Conservation (phyloP, 2,329 filamentous ascomycete genomes). For the Cladosporium sp. region DNA sequence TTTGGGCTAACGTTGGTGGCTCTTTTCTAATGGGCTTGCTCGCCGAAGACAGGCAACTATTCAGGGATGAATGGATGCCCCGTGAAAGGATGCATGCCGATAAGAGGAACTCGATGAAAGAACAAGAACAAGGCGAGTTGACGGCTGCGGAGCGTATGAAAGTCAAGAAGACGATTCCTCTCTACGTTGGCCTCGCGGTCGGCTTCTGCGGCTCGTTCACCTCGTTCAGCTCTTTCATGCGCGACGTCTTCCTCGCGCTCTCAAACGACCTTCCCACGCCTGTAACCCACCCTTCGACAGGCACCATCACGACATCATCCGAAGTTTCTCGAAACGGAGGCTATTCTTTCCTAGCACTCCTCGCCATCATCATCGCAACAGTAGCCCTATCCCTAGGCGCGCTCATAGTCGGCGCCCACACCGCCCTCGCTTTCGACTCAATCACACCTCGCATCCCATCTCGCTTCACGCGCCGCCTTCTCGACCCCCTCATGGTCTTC, state of each 20-base stretch:
- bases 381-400: slow-evolving; percentile 69
- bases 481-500: slow-evolving; percentile 65
- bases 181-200: slow-evolving; percentile 83
- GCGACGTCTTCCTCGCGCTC: slow-evolving; percentile 76
- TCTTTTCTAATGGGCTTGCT: slow-evolving; percentile 84
- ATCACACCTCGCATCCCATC: slow-evolving; percentile 63
- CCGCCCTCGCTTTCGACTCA: slow-evolving; percentile 64
- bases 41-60: slow-evolving; percentile 73
- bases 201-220: slow-evolving; percentile 90
- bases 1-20: slow-evolving; percentile 88
- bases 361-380: slow-evolving; percentile 73
- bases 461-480: slow-evolving; percentile 54
- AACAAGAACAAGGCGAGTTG: slow-evolving; percentile 34
- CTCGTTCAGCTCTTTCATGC: slow-evolving; percentile 82
- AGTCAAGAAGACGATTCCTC: slow-evolving; percentile 79
- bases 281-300: slow-evolving; percentile 38
- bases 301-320: slow-evolving; percentile 28
- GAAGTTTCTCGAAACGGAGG: slow-evolving; percentile 62
- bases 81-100: slow-evolving; percentile 21
- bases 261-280: slow-evolving; percentile 69
- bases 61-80: slow-evolving; percentile 65
- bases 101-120: slow-evolving; percentile 39
- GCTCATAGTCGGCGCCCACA: slow-evolving; percentile 71
- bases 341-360: slow-evolving; percentile 78
- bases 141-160: slow-evolving; percentile 43